Conservation (phyloP, 2,329 filamentous ascomycete genomes). For the Zymoseptoria brevis region DNA sequence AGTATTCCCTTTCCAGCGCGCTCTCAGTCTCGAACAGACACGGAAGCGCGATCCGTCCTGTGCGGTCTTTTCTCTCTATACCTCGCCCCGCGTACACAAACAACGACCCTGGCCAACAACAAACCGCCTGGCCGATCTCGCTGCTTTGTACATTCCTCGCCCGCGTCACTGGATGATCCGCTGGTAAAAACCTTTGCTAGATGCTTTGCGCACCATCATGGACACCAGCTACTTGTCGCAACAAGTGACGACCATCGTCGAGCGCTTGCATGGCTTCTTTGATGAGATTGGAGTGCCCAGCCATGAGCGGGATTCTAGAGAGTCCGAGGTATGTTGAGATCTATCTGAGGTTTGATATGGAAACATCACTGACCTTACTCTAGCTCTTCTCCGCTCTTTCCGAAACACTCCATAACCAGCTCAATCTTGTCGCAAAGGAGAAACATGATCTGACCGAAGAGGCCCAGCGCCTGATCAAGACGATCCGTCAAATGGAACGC, state of each 20-base stretch:
- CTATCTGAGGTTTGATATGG: not conserved
- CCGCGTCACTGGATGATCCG: slow-evolving; percentile 13
- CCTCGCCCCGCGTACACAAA: not conserved
- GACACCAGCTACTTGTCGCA: slow-evolving; percentile 88
- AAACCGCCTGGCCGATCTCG: not conserved
- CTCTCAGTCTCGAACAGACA: not conserved
- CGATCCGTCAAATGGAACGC: slow-evolving; percentile 86
- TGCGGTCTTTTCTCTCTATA: not conserved
- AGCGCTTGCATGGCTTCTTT: slow-evolving; percentile 86
- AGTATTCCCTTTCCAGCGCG: not conserved
- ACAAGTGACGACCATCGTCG: slow-evolving; percentile 90
- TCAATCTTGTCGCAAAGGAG: slow-evolving; percentile 76
- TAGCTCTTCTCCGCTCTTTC: slow-evolving; percentile 88
- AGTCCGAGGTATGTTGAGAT: slow-evolving; percentile 64
- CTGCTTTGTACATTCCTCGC: slow-evolving; percentile 13
- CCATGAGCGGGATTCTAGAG: slow-evolving; percentile 84
- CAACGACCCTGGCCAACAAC: not conserved
- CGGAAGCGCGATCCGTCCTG: not conserved
- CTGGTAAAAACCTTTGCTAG: slow-evolving; percentile 20
- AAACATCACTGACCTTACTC: not conserved
- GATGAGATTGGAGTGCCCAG: slow-evolving; percentile 94
- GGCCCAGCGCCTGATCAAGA: slow-evolving; percentile 72
- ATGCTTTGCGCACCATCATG: slow-evolving; percentile 45
- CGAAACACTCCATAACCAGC: slow-evolving; percentile 82
- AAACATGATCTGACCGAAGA: slow-evolving; percentile 89